Evolutionary conservation across 768 basidiomycete genomes (phyloP).

Genomic region (Rickenella mellea): DNA sequence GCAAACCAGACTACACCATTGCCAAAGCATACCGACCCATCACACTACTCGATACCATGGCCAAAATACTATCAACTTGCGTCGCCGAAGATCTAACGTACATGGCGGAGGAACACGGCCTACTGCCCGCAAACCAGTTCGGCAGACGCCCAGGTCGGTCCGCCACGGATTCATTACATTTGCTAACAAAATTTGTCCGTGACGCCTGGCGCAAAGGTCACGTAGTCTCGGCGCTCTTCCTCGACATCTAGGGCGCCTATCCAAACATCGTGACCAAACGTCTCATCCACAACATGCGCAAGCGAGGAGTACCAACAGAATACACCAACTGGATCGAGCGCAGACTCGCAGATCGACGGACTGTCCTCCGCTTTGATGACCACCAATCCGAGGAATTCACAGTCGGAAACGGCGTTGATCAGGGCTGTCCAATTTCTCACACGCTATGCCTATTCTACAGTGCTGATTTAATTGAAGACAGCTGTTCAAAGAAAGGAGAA

Average conservation of each 20-base stretch:
- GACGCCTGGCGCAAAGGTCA: constrained; percentile 18
- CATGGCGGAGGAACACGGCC: constrained; percentile 18
- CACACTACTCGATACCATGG: constrained; percentile 21
- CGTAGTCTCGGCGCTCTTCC: constrained; percentile 27
- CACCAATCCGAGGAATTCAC: constrained; percentile 7
- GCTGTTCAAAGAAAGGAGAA: constrained; percentile 8
- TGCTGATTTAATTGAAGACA: constrained; percentile 13
- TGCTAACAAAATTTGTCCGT: constrained; percentile 5
- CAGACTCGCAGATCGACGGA: constrained; percentile 1
- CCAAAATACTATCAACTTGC: constrained; percentile 18
- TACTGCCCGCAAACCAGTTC: constrained; percentile 28
- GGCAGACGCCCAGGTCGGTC: constrained; percentile 28
- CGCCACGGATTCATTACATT: constrained; percentile 25
- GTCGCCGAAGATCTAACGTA: constrained; percentile 15
- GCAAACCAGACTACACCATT: constrained; percentile 21
- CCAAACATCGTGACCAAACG: constrained; percentile 19
- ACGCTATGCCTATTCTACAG: constrained; percentile 15
- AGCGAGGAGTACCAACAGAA: constrained; percentile 5
- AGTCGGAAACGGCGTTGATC: constrained; percentile 10
- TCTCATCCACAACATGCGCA: constrained; percentile 8
- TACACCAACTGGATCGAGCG: constrained; percentile 14
- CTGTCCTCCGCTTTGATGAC: constrained; percentile 15
- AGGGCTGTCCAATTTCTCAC: constrained; percentile 16
- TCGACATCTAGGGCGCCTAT: constrained; percentile 36
- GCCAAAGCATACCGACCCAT: constrained; percentile 29